These are phyloP conservation scores for Penicillium sp. DNA, from an alignment of 2,329 filamentous ascomycete genomes.

Conservation along the genomic window DNA sequence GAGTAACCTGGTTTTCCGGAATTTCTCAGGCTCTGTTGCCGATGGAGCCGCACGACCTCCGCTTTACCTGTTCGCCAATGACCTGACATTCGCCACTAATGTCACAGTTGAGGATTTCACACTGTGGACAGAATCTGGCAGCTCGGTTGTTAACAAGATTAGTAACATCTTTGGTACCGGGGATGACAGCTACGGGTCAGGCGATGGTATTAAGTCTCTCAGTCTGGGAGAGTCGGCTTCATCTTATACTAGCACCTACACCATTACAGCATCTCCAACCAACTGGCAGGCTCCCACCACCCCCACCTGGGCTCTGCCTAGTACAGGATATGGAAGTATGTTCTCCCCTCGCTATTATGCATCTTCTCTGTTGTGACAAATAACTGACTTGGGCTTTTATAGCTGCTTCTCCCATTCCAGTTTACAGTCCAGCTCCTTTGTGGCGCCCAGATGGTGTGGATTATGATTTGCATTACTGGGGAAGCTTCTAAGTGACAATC, in stretches of 20 bases:
- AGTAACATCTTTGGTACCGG: constrained; percentile 37
- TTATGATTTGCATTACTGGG: constrained; percentile 34
- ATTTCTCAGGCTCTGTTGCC: constrained; percentile 34
- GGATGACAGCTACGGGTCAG: constrained; percentile 25
- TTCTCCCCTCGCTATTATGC: not conserved
- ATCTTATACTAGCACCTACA: constrained; percentile 31
- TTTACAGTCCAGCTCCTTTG: constrained; percentile 32
- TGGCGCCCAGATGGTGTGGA: constrained; percentile 32
- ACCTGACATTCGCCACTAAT: constrained; percentile 32
- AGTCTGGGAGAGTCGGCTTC: constrained; percentile 1
- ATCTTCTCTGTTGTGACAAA: not conserved
- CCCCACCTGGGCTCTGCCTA: constrained; percentile 33
- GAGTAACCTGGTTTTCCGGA: constrained; percentile 26
- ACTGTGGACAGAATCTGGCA: constrained; percentile 33
- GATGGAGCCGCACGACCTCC: constrained; percentile 30
- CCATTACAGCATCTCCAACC: constrained; percentile 31
- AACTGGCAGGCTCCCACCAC: constrained; percentile 26
- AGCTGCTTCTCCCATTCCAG: constrained; percentile 31
- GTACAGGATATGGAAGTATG: constrained; percentile 33
- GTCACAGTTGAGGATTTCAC: constrained; percentile 35
- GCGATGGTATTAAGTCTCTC: constrained; percentile 4
- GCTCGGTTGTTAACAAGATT: constrained; percentile 32
- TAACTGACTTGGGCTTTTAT: not conserved
- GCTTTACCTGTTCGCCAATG: constrained; percentile 33
- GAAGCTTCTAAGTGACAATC: constrained; percentile 5